phyloP scores from a whole-genome alignment of 177 flowering plant genomes.

The Telopea speciosissima region DNA sequence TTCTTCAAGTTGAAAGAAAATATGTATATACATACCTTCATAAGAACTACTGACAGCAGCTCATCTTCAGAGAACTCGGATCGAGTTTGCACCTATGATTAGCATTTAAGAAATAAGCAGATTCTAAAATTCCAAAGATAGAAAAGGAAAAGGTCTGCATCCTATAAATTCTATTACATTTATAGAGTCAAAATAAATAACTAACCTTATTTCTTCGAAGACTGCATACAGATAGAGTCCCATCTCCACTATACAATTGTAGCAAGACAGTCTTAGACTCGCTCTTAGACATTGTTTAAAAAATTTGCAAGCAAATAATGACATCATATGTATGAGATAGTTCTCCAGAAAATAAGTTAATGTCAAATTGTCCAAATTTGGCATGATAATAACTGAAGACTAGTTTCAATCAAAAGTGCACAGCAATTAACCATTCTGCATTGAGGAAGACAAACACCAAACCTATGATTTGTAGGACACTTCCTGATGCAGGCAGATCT shows the following conservation, averaged over 20 bases:
- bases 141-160: background rate
- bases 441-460: too few species aligned
- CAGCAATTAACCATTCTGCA: too few species aligned
- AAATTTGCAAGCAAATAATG: too few species aligned
- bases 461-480: too few species aligned
- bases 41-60: slow-evolving; percentile 69
- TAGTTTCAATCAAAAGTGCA: too few species aligned
- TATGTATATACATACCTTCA: slow-evolving; percentile 55
- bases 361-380: too few species aligned
- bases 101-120: slow-evolving; percentile 9
- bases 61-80: slow-evolving; percentile 96
- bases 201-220: slow-evolving; percentile 72
- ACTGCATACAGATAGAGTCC: slow-evolving; percentile 85
- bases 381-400: too few species aligned
- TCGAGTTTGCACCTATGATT: slow-evolving; percentile 57
- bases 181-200: background rate
- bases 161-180: background rate
- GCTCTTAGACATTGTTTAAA: background rate
- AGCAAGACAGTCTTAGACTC: background rate
- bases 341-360: too few species aligned
- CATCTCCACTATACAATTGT: slow-evolving; percentile 70
- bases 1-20: background rate
- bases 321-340: too few species aligned
- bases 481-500: too few species aligned
- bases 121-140: background rate